Base-by-base conservation (phyloP, 306 rosid genomes). In the Vigna unguiculata region DNA sequence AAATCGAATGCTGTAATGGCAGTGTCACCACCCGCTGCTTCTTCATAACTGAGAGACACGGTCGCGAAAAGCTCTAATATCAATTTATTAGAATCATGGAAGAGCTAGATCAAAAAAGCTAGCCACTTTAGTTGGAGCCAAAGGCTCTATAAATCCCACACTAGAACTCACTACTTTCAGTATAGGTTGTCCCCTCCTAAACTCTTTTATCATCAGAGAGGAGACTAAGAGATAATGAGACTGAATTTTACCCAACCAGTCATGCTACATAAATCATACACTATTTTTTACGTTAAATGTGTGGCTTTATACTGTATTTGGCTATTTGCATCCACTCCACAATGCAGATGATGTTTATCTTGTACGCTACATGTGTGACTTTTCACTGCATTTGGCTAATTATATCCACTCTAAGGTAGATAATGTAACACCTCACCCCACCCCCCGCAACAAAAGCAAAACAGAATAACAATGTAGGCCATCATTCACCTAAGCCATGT, bases 191-290 rank as follows among this genome's bases (percentile, higher is more conserved):
- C 74, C 15, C 22, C 17, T 40, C 20, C 3, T 22, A 68, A 68
- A 24, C 10, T 0, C 8, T 15, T 68, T 25, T 32, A 46, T 21
- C 7, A 2, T 43, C n/a, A 22, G 46, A 43, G 3, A 43, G 9
- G 34, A 24, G 22, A 43, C 43, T 68, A 46, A 46, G 57, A 16
- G 57, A 16, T 54, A 25, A 70, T 22, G 38, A 69, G 47, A 55
- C 12, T 5, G 7, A 48, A 78, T 21, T 67, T 40, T 70, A 59
- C 38, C 58, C 63, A 55, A 59, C 52, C 19, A 51, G 30, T 48
- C 28, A 57, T 69, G 67, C 25, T 47, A 71, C 10, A 19, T 51
- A 72, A 48, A 52, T 12, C 25, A 55, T 32, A 59, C 12, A 9
- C 59, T 52, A 69, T 45, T 9, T 47, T 78, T 59, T 40, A 58